A percentile compares a stretch with the other conserved stretches of the same genome.
Evolutionary conservation across 164 flowering plant genomes (phyloP).

Genomic region (Santalum album): DNA sequence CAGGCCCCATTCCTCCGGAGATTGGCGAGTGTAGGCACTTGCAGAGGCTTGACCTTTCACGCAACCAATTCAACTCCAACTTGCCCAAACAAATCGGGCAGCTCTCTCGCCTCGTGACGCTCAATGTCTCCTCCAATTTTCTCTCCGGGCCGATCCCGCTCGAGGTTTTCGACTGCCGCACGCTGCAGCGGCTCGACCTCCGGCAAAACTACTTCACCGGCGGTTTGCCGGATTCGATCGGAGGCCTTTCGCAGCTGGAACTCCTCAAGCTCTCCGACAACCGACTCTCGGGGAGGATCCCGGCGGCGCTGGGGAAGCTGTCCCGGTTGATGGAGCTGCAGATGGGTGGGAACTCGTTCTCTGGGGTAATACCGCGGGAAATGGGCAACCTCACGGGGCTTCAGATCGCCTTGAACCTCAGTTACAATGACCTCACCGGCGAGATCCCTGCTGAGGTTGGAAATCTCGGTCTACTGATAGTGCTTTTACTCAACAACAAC

Average conservation of each 20-base stretch:
- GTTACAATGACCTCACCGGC: conserved; percentile 6
- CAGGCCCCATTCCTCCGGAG: not conserved
- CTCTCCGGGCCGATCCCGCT: not conserved
- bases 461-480: not conserved
- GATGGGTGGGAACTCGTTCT: conserved; percentile 3
- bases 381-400: not conserved
- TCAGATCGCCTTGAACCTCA: conserved; percentile 2
- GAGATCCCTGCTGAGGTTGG: not conserved
- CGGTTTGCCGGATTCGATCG: not conserved
- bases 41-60: conserved; percentile 1
- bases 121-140: conserved; percentile 1
- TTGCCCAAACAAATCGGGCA: not conserved
- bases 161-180: not conserved
- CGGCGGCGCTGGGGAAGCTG: not conserved
- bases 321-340: conserved; percentile 3
- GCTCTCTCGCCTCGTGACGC: not conserved
- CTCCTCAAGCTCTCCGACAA: not conserved
- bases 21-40: not conserved
- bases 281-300: not conserved
- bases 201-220: not conserved
- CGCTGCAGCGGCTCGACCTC: conserved; percentile 1
- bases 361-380: not conserved
- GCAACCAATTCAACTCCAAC: not conserved
- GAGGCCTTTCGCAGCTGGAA: conserved; percentile 3
- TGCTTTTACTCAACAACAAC: conserved; percentile 9